Percentiles rank a stretch among this genome's conserved stretches.
Conservation (phyloP, 371 early-diverging fungal species). For the Mucor saturninus region DNA sequence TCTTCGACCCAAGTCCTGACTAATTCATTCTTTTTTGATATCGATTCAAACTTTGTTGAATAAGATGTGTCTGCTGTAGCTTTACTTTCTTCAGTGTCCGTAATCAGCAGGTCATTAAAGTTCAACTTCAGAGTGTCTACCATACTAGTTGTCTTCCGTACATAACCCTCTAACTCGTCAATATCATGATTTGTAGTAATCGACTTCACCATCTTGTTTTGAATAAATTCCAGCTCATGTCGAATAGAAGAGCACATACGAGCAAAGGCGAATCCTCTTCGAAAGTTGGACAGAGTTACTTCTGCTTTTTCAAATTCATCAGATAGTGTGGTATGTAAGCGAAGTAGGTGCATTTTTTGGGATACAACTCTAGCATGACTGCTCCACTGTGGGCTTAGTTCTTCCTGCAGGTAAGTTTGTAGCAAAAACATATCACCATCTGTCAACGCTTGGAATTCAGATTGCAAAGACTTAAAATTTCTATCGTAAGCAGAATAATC, state of each 20-base stretch:
- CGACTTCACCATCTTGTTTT: constrained; percentile 46
- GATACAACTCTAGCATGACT: constrained; percentile 20
- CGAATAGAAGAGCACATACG: constrained; percentile 40
- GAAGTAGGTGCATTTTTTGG: constrained; percentile 26
- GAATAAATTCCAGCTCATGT: constrained; percentile 50
- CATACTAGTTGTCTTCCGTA: constrained; percentile 32
- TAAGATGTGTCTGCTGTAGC: constrained; percentile 27
- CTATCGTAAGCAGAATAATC: constrained; percentile 40
- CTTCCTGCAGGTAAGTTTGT: constrained; percentile 6
- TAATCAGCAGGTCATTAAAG: constrained; percentile 33
- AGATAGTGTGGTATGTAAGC: constrained; percentile 18
- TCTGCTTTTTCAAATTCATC: constrained; percentile 33
- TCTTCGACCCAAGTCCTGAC: constrained; percentile 57
- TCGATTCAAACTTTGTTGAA: constrained; percentile 30
- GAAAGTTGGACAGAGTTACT: constrained; percentile 26
- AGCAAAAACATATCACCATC: constrained; percentile 31
- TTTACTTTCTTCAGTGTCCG: not conserved
- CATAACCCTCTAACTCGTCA: constrained; percentile 40
- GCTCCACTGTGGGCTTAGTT: constrained; percentile 14
- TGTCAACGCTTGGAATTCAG: constrained; percentile 34
- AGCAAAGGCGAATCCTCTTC: constrained; percentile 40
- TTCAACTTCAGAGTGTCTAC: constrained; percentile 28
- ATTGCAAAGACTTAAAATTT: constrained; percentile 40
- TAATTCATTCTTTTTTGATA: constrained; percentile 37
- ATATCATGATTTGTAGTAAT: constrained; percentile 43